Evolutionary conservation across 2,329 filamentous ascomycete genomes (phyloP), one percentile per base, ranked within the genome.

Genomic region (Macrophomina tecta): DNA sequence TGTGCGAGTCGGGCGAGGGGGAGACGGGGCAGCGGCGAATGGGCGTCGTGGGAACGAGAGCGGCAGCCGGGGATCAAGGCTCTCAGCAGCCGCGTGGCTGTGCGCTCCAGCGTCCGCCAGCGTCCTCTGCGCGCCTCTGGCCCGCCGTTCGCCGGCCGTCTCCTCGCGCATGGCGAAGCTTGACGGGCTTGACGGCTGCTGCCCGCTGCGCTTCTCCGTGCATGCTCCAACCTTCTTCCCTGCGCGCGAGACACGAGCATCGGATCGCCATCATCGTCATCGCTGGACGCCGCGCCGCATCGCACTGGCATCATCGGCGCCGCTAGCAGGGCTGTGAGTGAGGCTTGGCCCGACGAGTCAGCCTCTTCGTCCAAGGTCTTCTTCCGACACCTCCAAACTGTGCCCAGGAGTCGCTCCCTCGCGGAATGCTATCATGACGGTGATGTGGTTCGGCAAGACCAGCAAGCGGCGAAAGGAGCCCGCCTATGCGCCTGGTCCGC

Each of bases 391-490:
- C 11, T 49, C 12, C 11, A 28, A 34, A 14, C 40, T 23, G 28
- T 48, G 40, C 38, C 36, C 48, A 53, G 14, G 49, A 40, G 28
- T 30, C 4, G 34, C 60, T 38, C 12, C 56, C 30, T 5, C 23
- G 11, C n/a, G 36, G 11, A 18, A 64, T 55, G 63, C 36, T 30
- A 56, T 18, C 51, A 62, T 62, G 65, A 62, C 56, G 5, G 36
- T 66, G 34, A 34, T 62, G 45, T 53, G 45, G 45, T 53, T 66
- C 34, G 51, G 48, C 55, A 61, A 42, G 23, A 65, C 49, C 30
- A 55, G 28, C 52, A 66, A 62, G 48, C 65, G 56, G 53, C 65
- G 45, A 16, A 62, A 66, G 46, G 36, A 62, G 55, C 65, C 65
- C 11, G 65, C 55, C 2, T 36, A 66, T 38, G 65, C 56, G 34